Evolutionary conservation across 2,329 filamentous ascomycete species (phyloP).

Genomic region (Chaetomium sp.): DNA sequence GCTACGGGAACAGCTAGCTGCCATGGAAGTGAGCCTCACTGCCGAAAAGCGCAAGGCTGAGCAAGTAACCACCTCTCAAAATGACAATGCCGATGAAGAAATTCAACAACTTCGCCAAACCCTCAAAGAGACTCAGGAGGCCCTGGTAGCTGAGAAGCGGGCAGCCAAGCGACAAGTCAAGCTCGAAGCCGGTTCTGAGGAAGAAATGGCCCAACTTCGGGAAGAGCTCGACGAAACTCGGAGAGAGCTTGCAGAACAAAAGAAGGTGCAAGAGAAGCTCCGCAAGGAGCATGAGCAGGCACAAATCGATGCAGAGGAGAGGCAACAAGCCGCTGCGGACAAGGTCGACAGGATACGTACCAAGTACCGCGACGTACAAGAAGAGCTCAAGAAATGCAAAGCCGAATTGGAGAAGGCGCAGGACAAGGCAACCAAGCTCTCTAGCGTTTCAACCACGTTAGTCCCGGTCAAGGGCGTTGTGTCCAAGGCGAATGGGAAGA

Average conservation of each 20-base stretch:
- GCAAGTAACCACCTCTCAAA: conserved; percentile 25
- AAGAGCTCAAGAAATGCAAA: conserved; percentile 62
- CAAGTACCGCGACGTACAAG: conserved; percentile 63
- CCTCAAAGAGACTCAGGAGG: conserved; percentile 21
- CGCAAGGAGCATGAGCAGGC: conserved; percentile 46
- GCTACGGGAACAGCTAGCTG: conserved; percentile 20
- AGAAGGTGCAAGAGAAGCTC: conserved; percentile 40
- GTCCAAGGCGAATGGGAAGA: conserved; percentile 32
- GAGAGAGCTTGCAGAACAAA: conserved; percentile 34
- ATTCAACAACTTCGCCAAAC: conserved; percentile 22
- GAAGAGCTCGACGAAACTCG: conserved; percentile 32
- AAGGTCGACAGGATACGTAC: conserved; percentile 62
- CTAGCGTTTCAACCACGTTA: conserved; percentile 20
- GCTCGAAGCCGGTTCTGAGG: conserved; percentile 8
- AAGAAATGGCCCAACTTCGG: conserved; percentile 20
- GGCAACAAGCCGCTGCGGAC: conserved; percentile 60
- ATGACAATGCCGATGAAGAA: conserved; percentile 28
- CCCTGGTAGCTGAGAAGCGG: conserved; percentile 25
- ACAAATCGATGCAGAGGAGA: conserved; percentile 53
- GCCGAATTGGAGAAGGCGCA: conserved; percentile 37
- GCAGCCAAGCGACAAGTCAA: conserved; percentile 18
- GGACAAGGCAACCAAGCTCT: conserved; percentile 32
- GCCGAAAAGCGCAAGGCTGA: conserved; percentile 31
- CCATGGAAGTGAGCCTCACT: conserved; percentile 24
- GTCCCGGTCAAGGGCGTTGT: conserved; percentile 28